These are phyloP conservation scores for Penicillium sp. DNA, from an alignment of 2,329 filamentous ascomycete species.

Conservation along the genomic window DNA sequence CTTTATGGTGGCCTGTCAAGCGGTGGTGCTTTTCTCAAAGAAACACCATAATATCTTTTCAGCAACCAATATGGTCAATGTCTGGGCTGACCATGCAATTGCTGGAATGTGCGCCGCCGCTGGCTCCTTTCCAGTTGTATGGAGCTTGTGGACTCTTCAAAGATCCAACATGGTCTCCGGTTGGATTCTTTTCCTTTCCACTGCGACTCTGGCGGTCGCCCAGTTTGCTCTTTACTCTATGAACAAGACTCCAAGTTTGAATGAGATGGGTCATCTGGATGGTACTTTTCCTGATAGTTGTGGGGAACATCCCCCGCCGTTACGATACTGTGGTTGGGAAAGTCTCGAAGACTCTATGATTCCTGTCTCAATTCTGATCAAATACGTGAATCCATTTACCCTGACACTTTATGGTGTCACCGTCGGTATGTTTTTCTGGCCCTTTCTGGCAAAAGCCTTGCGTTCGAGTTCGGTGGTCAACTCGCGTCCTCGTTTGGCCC, in stretches of 20 bases:
- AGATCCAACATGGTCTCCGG: background rate
- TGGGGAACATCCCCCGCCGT: conserved; percentile 1
- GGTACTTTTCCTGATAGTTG: background rate
- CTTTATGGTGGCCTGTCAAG: conserved; percentile 7
- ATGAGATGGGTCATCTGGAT: background rate
- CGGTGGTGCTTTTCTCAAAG: background rate
- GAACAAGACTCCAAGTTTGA: background rate
- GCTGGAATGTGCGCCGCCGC: background rate
- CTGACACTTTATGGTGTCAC: background rate
- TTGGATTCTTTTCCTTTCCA: conserved; percentile 1
- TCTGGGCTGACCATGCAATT: conserved; percentile 1
- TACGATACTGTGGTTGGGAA: background rate
- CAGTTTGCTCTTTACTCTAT: background rate
- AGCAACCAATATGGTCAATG: background rate
- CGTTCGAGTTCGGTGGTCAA: background rate
- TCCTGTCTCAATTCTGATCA: background rate
- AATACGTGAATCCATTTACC: background rate
- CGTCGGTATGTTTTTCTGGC: background rate
- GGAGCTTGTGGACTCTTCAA: background rate
- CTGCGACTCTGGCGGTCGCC: background rate
- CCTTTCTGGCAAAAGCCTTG: background rate
- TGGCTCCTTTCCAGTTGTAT: background rate
- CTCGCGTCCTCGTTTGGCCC: background rate
- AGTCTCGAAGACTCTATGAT: background rate
- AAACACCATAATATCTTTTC: background rate